These are phyloP conservation scores for Nicotiana tomentosiformis DNA, from an alignment of 257 asterid species.

Conservation along the genomic window DNA sequence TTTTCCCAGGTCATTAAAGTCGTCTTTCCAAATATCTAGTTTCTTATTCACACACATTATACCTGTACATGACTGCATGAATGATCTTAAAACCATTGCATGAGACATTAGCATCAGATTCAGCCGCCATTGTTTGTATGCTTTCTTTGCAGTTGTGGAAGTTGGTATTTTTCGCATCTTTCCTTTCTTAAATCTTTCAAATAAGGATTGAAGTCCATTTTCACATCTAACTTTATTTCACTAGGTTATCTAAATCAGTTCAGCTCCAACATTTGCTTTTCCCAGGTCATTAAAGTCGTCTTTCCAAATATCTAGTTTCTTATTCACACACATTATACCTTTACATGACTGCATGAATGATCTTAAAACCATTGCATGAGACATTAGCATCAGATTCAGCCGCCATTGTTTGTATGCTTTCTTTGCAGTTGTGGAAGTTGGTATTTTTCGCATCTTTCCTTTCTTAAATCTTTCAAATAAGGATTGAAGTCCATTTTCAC, in stretches of 20 bases:
- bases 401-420: not conserved
- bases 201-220: not conserved
- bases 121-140: not conserved
- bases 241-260: too few relatives aligned
- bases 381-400: not conserved
- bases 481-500: not conserved
- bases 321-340: not conserved
- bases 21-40: not conserved
- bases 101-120: not conserved
- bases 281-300: too few relatives aligned
- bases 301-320: not conserved
- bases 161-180: not conserved
- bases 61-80: not conserved
- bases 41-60: not conserved
- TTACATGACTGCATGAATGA: not conserved
- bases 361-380: not conserved
- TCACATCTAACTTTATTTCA: not conserved
- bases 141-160: not conserved
- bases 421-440: not conserved
- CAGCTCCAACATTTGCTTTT: too few relatives aligned
- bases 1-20: not conserved
- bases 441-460: not conserved
- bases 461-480: not conserved
- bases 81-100: not conserved
- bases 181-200: not conserved